These are phyloP conservation scores for Usnea hakonensis DNA, from an alignment of 495 filamentous ascomycete genomes.

Conservation along the genomic window DNA sequence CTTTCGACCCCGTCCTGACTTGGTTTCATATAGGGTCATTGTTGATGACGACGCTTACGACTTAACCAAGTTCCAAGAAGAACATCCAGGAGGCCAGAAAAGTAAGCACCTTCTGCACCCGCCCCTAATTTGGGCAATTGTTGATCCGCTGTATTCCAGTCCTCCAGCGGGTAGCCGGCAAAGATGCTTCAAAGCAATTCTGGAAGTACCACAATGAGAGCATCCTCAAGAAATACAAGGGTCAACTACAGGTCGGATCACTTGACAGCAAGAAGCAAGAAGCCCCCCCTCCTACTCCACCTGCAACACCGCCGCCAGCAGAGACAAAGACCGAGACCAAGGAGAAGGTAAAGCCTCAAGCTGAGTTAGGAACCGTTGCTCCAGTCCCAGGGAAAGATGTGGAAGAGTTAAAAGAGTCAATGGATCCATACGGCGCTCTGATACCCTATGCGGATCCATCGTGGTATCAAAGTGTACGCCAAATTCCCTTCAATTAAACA, in stretches of 20 bases:
- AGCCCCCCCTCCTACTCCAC: constrained; percentile 44
- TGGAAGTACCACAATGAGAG: constrained; percentile 99
- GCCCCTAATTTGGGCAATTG: background rate
- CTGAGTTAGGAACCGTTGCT: constrained; percentile 40
- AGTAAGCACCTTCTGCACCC: constrained; percentile 43
- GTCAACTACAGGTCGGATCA: constrained; percentile 79
- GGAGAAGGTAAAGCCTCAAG: constrained; percentile 31
- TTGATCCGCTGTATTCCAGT: constrained; percentile 39
- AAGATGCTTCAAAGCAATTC: constrained; percentile 96
- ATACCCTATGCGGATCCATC: constrained; percentile 87
- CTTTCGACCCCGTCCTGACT: background rate
- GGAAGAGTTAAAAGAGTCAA: constrained; percentile 52
- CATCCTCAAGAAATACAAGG: constrained; percentile 92
- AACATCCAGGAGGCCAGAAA: constrained; percentile 96
- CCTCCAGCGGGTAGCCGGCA: constrained; percentile 84
- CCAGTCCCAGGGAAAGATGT: constrained; percentile 39
- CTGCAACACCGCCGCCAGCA: constrained; percentile 46
- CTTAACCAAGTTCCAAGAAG: constrained; percentile 85
- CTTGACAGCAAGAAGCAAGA: constrained; percentile 74
- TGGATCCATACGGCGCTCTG: constrained; percentile 78
- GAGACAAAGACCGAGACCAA: constrained; percentile 45
- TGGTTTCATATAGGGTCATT: constrained; percentile 43
- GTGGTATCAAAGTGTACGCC: constrained; percentile 92
- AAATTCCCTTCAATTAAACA: background rate
- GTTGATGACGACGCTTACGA: constrained; percentile 97